Evolutionary conservation across 2,329 filamentous ascomycete genomes (phyloP).

Genomic region (Sphaerulina musiva): DNA sequence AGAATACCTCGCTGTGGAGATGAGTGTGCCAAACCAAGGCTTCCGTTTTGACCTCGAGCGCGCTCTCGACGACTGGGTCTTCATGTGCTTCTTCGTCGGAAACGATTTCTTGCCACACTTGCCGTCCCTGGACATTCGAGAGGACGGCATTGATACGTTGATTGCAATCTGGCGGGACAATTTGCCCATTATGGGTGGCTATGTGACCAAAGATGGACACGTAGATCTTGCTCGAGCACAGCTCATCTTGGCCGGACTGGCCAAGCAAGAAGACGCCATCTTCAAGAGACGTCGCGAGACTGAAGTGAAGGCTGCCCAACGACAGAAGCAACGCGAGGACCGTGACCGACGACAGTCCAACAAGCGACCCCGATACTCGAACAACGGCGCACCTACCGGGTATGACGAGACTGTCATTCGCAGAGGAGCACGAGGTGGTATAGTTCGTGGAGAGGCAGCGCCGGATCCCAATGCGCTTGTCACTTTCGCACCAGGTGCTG

Average conservation of each 20-base stretch:
- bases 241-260: constrained; percentile 77
- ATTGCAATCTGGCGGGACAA: constrained; percentile 97
- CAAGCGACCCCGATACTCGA: constrained; percentile 29
- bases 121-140: constrained; percentile 92
- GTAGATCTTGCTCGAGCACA: constrained; percentile 84
- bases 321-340: constrained; percentile 69
- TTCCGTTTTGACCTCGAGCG: constrained; percentile 92
- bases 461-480: constrained; percentile 43
- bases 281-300: constrained; percentile 81
- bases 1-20: constrained; percentile 87
- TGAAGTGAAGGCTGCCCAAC: constrained; percentile 76
- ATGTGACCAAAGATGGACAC: constrained; percentile 89
- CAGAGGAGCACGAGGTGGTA: constrained; percentile 31
- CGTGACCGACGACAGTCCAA: constrained; percentile 51
- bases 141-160: constrained; percentile 92
- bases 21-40: constrained; percentile 71
- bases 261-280: constrained; percentile 87
- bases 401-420: constrained; percentile 31
- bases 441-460: constrained; percentile 29
- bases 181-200: constrained; percentile 83
- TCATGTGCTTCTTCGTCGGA: constrained; percentile 98
- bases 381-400: constrained; percentile 27
- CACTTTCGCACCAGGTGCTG: constrained; percentile 52
- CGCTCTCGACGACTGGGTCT: constrained; percentile 95
- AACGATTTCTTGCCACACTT: constrained; percentile 98